These are phyloP conservation scores for Rhizophora apiculata DNA, from an alignment of 345 rosid genomes.

Conservation along the genomic window DNA sequence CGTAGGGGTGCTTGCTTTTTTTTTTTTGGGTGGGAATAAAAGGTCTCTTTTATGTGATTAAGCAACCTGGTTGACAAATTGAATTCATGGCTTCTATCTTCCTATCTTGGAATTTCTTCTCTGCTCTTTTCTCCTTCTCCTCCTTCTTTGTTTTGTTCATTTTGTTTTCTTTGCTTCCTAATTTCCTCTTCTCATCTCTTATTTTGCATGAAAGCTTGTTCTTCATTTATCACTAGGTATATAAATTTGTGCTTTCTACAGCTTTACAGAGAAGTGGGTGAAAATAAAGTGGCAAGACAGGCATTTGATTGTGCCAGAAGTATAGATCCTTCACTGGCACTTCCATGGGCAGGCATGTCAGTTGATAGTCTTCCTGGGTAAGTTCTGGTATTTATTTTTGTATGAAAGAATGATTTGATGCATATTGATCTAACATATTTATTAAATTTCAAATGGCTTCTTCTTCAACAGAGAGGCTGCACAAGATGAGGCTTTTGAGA, in stretches of 20 bases:
- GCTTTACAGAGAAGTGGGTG: conserved; percentile 67
- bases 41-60: too few species aligned
- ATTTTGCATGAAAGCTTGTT: background rate
- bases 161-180: too few species aligned
- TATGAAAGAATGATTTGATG: conserved; percentile 6
- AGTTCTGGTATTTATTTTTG: conserved; percentile 13
- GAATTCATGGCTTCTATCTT: background rate
- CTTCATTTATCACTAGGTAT: background rate
- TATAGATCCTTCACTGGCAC: conserved; percentile 89
- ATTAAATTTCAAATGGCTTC: conserved; percentile 8
- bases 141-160: background rate
- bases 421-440: conserved; percentile 13
- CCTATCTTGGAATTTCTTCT: background rate
- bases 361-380: conserved; percentile 72
- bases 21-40: too few species aligned
- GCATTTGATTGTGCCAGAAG: conserved; percentile 97
- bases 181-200: background rate
- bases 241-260: conserved; percentile 32
- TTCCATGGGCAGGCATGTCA: conserved; percentile 98
- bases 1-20: too few species aligned
- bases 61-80: background rate
- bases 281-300: conserved; percentile 68
- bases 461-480: conserved; percentile 51
- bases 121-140: background rate
- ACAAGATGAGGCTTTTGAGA: conserved; percentile 79